phyloP scores from a whole-genome alignment of 768 basidiomycete genomes.

The Boletus eberwhitei region DNA sequence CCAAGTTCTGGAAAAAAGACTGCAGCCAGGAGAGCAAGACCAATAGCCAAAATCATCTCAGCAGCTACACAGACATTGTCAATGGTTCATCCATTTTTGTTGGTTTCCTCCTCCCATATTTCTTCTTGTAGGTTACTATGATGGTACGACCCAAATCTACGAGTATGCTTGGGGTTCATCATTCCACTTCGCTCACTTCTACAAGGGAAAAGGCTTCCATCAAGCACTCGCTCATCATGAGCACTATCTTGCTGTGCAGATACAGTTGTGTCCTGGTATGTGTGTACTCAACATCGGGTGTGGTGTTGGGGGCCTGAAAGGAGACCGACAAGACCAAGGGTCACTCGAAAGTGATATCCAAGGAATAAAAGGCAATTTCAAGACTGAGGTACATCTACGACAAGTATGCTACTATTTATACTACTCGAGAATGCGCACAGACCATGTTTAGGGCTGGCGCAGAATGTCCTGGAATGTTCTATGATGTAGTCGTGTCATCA shows the following conservation, averaged over 20 bases:
- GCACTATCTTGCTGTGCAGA: constrained; percentile 90
- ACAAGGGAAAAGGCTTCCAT: constrained; percentile 79
- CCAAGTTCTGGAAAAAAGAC: constrained; percentile 90
- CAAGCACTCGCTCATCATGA: constrained; percentile 85
- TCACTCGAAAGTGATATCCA: too few relatives aligned
- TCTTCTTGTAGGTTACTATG: constrained; percentile 77
- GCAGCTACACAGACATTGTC: constrained; percentile 88
- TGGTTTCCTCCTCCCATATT: too few relatives aligned
- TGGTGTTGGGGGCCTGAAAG: constrained; percentile 96
- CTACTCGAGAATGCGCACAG: too few relatives aligned
- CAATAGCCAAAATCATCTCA: constrained; percentile 70
- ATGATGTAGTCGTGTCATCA: too few relatives aligned
- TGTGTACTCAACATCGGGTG: constrained; percentile 97
- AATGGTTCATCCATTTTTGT: constrained; percentile 56
- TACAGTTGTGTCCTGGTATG: constrained; percentile 86
- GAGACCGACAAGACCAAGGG: too few relatives aligned
- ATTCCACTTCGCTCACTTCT: constrained; percentile 98
- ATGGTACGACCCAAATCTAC: constrained; percentile 92
- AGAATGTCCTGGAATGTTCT: too few relatives aligned
- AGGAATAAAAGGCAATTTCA: too few relatives aligned
- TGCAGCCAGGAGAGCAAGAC: constrained; percentile 58
- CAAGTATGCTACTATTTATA: too few relatives aligned
- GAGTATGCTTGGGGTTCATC: constrained; percentile 91
- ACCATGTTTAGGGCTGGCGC: too few relatives aligned
- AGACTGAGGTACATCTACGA: too few relatives aligned